Evolutionary conservation across 495 filamentous ascomycete species (phyloP).

Genomic region (Neurospora tetrasperma): DNA sequence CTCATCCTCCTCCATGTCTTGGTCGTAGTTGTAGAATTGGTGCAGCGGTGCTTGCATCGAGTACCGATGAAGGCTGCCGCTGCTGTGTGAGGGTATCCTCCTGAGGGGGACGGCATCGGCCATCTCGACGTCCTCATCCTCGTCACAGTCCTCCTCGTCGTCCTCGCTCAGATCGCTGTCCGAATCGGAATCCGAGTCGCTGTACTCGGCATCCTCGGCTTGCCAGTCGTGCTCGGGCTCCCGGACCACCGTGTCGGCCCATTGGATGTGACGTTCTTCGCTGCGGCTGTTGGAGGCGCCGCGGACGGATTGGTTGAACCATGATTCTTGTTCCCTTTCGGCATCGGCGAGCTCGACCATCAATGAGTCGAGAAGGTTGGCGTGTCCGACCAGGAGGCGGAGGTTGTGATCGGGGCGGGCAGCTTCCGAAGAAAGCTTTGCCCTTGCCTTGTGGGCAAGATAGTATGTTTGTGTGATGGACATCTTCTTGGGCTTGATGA

Average conservation of each 20-base stretch:
- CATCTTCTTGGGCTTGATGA: constrained; percentile 58
- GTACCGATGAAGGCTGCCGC: constrained; percentile 12
- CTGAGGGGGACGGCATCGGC: constrained; percentile 36
- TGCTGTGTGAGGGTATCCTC: constrained; percentile 31
- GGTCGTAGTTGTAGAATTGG: constrained; percentile 21
- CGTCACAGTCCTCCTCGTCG: constrained; percentile 25
- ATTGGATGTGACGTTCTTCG: constrained; percentile 67
- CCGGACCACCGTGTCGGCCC: constrained; percentile 71
- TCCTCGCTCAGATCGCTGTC: constrained; percentile 17
- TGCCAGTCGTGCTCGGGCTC: constrained; percentile 63
- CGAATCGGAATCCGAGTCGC: constrained; percentile 33
- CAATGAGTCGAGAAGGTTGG: constrained; percentile 91
- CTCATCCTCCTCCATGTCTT: constrained; percentile 51
- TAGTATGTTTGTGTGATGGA: constrained; percentile 95
- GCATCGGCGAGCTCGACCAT: constrained; percentile 94
- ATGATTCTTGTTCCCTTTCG: constrained; percentile 89
- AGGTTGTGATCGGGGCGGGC: constrained; percentile 86
- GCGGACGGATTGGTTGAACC: constrained; percentile 93
- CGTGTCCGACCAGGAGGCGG: constrained; percentile 85
- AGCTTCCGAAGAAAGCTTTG: constrained; percentile 90
- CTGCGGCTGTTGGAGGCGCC: constrained; percentile 47
- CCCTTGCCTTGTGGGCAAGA: constrained; percentile 88
- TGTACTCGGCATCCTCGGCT: constrained; percentile 50
- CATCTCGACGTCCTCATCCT: constrained; percentile 45
- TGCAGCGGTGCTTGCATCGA: constrained; percentile 5